Evolutionary conservation across 2,329 filamentous ascomycete genomes (phyloP).

Genomic region (Epichloe typhina): DNA sequence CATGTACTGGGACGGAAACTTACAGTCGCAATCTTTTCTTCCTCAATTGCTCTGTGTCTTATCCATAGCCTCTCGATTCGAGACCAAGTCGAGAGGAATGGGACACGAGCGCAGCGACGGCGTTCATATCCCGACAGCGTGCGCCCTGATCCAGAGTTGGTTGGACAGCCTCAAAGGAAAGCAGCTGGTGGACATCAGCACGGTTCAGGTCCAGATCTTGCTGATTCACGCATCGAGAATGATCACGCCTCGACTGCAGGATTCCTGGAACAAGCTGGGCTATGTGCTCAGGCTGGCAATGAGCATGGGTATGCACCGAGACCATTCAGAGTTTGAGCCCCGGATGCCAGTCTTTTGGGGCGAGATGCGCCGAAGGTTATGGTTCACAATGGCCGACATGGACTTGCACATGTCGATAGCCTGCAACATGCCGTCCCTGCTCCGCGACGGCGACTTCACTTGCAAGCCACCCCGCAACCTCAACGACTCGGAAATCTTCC

Average conservation of each 20-base stretch:
- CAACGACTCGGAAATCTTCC: constrained; percentile 35
- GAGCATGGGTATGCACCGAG: constrained; percentile 45
- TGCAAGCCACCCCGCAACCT: constrained; percentile 40
- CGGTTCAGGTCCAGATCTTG: constrained; percentile 41
- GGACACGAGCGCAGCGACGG: constrained; percentile 38
- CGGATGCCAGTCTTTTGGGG: constrained; percentile 36
- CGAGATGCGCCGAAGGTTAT: constrained; percentile 41
- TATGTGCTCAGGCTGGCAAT: constrained; percentile 43
- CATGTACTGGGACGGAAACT: constrained; percentile 35
- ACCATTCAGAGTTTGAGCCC: constrained; percentile 38
- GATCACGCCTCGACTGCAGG: constrained; percentile 36
- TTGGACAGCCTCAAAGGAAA: constrained; percentile 38
- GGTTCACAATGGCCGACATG: constrained; percentile 44
- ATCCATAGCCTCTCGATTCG: constrained; percentile 40
- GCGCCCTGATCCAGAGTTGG: constrained; percentile 40
- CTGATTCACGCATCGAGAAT: constrained; percentile 39
- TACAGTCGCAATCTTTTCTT: constrained; percentile 36
- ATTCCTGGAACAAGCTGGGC: constrained; percentile 42
- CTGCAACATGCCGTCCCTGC: constrained; percentile 36
- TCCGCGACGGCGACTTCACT: constrained; percentile 40
- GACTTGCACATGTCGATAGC: constrained; percentile 41
- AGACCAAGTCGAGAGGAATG: constrained; percentile 36
- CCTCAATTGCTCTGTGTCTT: constrained; percentile 39
- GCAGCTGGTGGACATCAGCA: constrained; percentile 37
- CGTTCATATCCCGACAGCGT: constrained; percentile 44